Evolutionary conservation across 164 flowering plant genomes (phyloP).

Genomic region (Vitis cinerea): DNA sequence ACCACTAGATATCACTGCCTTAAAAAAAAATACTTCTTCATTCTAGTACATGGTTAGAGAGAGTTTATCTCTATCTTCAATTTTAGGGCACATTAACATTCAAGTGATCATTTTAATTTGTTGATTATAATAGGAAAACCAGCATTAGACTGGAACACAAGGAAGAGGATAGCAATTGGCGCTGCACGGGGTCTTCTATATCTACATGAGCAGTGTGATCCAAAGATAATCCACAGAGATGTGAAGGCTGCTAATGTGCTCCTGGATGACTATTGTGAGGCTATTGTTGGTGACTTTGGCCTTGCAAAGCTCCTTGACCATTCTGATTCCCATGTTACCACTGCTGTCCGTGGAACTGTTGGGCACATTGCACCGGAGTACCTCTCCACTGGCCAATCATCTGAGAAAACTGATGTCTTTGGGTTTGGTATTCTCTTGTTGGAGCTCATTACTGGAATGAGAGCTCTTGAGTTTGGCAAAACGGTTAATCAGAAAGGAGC

Average conservation of each 20-base stretch:
- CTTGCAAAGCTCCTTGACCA: conserved; percentile 95
- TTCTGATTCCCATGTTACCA: conserved; percentile 87
- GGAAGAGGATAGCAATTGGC: conserved; percentile 89
- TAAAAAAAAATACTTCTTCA: too few species aligned
- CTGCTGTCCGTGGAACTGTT: conserved; percentile 92
- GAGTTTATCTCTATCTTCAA: not conserved
- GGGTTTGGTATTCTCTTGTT: conserved; percentile 87
- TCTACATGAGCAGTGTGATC: conserved; percentile 95
- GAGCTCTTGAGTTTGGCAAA: conserved; percentile 87
- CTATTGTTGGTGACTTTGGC: conserved; percentile 94
- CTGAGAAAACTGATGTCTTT: conserved; percentile 92
- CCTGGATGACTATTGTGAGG: conserved; percentile 77
- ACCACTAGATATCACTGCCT: too few species aligned
- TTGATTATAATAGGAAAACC: conserved; percentile 57
- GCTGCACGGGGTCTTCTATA: conserved; percentile 86
- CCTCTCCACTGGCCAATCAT: conserved; percentile 92
- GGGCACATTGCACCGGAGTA: conserved; percentile 97
- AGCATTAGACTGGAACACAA: conserved; percentile 77
- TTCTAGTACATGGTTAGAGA: too few species aligned
- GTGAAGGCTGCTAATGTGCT: conserved; percentile 95
- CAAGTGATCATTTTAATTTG: not conserved
- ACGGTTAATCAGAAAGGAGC: conserved; percentile 82
- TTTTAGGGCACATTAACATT: not conserved
- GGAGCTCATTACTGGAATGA: conserved; percentile 88
- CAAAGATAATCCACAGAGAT: conserved; percentile 89